phyloP scores from a whole-genome alignment of 148 eudicot species.

The Rhododendron vialii region DNA sequence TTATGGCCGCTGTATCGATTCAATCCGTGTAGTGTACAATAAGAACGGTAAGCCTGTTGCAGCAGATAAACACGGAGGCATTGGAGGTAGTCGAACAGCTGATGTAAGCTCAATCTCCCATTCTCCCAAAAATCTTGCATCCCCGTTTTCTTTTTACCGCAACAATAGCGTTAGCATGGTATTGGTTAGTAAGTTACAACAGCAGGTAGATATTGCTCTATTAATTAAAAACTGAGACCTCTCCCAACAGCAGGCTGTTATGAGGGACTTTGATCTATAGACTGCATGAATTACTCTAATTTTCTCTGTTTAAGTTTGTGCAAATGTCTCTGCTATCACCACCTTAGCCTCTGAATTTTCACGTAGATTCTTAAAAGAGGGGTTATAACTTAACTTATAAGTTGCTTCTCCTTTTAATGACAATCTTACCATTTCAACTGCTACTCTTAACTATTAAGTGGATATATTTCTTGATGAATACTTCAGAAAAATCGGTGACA shows the following conservation, averaged over 20 bases:
- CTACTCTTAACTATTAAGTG: neutral
- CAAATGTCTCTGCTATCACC: neutral
- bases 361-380: neutral
- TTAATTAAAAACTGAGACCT: neutral
- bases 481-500: neutral
- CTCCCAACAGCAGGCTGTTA: neutral
- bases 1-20: conserved; percentile 29
- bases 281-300: neutral
- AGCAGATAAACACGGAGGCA: conserved; percentile 40
- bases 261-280: neutral
- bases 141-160: neutral
- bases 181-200: neutral
- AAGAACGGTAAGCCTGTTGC: conserved; percentile 53
- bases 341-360: neutral
- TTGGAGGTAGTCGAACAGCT: conserved; percentile 36
- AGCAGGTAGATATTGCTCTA: neutral
- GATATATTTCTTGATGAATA: neutral
- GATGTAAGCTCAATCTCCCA: conserved; percentile 29
- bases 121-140: neutral
- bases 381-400: neutral
- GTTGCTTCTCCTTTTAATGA: neutral
- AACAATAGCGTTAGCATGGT: neutral
- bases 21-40: conserved; percentile 41
- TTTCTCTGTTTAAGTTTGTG: neutral
- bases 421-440: neutral